These are phyloP conservation scores for Fusarium sp. DNA, from an alignment of 2,329 filamentous ascomycete genomes.

Conservation along the genomic window DNA sequence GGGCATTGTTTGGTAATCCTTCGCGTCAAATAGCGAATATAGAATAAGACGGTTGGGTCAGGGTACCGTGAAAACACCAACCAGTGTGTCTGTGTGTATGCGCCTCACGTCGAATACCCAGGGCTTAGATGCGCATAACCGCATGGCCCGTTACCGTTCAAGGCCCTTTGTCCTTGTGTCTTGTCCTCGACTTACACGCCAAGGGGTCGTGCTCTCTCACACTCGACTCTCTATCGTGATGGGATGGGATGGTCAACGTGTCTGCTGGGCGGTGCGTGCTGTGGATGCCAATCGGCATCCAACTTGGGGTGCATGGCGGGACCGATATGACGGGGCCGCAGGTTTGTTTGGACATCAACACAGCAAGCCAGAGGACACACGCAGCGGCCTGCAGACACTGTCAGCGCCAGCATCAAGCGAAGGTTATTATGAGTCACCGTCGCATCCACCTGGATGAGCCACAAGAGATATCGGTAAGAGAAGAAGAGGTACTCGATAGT, in stretches of 20 bases:
- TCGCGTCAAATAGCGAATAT: constrained; percentile 41
- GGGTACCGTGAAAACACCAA: constrained; percentile 26
- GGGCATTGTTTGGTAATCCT: constrained; percentile 30
- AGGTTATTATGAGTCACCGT: constrained; percentile 42
- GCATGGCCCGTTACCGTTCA: constrained; percentile 10
- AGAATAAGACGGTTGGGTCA: constrained; percentile 29
- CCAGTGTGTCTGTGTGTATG: constrained; percentile 19
- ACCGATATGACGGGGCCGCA: constrained; percentile 43
- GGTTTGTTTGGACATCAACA: constrained; percentile 47
- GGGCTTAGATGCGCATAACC: constrained; percentile 21
- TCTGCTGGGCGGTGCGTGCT: constrained; percentile 35
- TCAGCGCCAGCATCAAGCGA: constrained; percentile 32
- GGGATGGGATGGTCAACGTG: constrained; percentile 36
- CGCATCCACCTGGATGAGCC: constrained; percentile 32
- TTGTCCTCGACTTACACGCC: constrained; percentile 31
- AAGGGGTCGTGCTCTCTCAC: constrained; percentile 20
- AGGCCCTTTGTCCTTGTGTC: constrained; percentile 22
- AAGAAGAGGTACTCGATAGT: neutral
- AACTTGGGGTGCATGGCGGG: constrained; percentile 40
- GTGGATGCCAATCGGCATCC: constrained; percentile 44
- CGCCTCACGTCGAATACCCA: constrained; percentile 8
- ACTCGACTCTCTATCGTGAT: constrained; percentile 13
- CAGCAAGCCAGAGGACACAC: constrained; percentile 40
- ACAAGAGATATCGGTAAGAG: constrained; percentile 11
- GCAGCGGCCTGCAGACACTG: constrained; percentile 34